phyloP scores from a whole-genome alignment of 108 stramenopile species.

The Pelagomonas calceolata region DNA sequence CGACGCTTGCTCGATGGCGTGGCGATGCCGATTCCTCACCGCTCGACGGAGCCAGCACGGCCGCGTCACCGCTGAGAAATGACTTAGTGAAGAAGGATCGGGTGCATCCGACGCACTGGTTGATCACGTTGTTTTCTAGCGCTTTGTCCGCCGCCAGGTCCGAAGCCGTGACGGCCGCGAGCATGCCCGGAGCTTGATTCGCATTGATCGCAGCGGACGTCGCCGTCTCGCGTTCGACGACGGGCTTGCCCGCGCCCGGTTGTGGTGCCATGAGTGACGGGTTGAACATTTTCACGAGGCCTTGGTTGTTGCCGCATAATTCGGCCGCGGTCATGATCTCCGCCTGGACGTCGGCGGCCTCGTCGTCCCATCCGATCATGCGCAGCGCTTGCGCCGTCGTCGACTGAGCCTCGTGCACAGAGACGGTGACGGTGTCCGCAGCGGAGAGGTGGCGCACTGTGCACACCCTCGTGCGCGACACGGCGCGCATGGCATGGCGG shows the following conservation, averaged over 20 bases:
- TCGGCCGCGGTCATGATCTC: slow-evolving; percentile 34
- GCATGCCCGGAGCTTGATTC: slow-evolving; percentile 32
- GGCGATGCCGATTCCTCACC: too few relatives aligned
- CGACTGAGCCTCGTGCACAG: too few relatives aligned
- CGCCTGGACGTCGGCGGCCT: slow-evolving; percentile 23
- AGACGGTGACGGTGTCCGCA: too few relatives aligned
- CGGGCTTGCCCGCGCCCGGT: slow-evolving; percentile 18
- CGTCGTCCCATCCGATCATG: slow-evolving; percentile 27
- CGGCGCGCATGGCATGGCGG: too few relatives aligned
- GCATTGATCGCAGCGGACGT: slow-evolving; percentile 24
- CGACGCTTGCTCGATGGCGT: too few relatives aligned
- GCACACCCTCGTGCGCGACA: too few relatives aligned
- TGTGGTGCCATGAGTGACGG: slow-evolving; percentile 25
- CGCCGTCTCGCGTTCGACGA: slow-evolving; percentile 22
- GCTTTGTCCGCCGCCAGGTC: slow-evolving; percentile 20
- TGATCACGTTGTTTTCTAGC: too few relatives aligned
- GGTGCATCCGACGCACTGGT: too few relatives aligned
- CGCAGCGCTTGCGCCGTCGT: slow-evolving; percentile 9
- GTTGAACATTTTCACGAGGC: slow-evolving; percentile 36
- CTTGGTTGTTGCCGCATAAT: slow-evolving; percentile 35
- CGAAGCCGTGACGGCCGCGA: slow-evolving; percentile 25
- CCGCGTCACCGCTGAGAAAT: too few relatives aligned
- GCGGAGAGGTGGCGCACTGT: too few relatives aligned
- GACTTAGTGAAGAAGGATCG: too few relatives aligned
- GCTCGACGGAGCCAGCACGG: too few relatives aligned